Evolutionary conservation across 257 asterid species (phyloP).

Genomic region (Petrea volubilis): DNA sequence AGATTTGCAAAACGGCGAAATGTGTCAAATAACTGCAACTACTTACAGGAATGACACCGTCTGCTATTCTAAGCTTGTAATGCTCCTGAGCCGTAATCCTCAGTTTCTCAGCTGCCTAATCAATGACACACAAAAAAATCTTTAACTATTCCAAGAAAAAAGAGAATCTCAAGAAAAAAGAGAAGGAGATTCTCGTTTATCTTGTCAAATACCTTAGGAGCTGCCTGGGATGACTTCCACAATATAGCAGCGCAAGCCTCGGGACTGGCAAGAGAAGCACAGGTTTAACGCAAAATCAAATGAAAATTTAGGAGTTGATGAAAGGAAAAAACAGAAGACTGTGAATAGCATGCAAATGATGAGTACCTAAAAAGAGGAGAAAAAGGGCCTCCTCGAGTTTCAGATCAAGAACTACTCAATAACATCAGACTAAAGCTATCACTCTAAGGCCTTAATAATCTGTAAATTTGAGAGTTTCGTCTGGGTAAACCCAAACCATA

Average conservation of each 20-base stretch:
- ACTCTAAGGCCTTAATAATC: too few species aligned
- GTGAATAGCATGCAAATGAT: not conserved
- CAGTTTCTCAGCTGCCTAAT: slow-evolving; percentile 59
- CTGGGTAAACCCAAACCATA: too few species aligned
- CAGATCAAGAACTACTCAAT: too few species aligned
- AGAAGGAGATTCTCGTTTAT: too few species aligned
- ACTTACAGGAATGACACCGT: slow-evolving; percentile 58
- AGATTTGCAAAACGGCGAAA: too few species aligned
- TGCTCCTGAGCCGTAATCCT: slow-evolving; percentile 57
- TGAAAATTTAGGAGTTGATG: not conserved
- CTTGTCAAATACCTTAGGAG: slow-evolving; percentile 44
- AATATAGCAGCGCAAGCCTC: slow-evolving; percentile 66
- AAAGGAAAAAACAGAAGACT: not conserved
- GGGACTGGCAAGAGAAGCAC: slow-evolving; percentile 32
- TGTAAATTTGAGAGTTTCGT: too few species aligned
- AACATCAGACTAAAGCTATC: too few species aligned
- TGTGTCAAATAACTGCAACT: too few species aligned
- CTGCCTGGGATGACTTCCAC: slow-evolving; percentile 53
- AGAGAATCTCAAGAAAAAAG: too few species aligned
- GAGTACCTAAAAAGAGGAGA: too few species aligned
- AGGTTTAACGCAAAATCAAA: not conserved
- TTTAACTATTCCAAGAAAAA: not conserved
- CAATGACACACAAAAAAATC: not conserved
- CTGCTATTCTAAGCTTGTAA: slow-evolving; percentile 47
- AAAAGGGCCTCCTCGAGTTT: too few species aligned